Evolutionary conservation across 768 basidiomycete genomes (phyloP).

Genomic region (Cystofilobasidium ferigula): DNA sequence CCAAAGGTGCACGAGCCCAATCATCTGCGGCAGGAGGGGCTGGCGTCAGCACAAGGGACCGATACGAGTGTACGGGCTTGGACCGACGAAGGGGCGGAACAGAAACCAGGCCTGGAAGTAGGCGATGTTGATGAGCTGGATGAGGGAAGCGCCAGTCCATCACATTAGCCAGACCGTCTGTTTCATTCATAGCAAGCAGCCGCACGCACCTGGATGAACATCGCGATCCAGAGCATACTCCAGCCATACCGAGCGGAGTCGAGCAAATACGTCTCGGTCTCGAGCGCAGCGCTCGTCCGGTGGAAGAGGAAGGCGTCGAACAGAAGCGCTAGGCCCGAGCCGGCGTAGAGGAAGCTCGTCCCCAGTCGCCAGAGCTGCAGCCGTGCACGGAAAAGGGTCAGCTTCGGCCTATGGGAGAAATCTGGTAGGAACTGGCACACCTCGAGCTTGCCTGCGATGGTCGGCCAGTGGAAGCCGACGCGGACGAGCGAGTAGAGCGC

Average conservation of each 20-base stretch:
- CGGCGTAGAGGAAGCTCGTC: conserved; percentile 19
- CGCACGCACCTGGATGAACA: conserved; percentile 7
- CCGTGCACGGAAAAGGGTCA: background rate
- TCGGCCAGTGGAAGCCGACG: background rate
- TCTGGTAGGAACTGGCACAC: background rate
- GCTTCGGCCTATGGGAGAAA: conserved; percentile 16
- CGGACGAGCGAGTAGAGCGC: conserved; percentile 1
- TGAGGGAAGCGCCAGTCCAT: background rate
- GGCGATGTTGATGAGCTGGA: background rate
- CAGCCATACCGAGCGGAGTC: conserved; percentile 18
- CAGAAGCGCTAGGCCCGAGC: conserved; percentile 14
- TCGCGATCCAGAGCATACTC: conserved; percentile 10
- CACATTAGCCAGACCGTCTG: background rate
- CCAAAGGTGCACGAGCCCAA: conserved; percentile 21
- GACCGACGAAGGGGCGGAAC: conserved; percentile 6
- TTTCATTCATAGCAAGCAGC: background rate
- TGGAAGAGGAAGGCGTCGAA: conserved; percentile 25
- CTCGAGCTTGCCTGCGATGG: conserved; percentile 29
- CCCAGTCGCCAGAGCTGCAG: conserved; percentile 16
- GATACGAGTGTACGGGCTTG: background rate
- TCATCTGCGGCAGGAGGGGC: background rate
- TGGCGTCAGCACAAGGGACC: background rate
- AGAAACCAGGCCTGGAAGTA: conserved; percentile 17
- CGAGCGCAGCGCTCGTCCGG: conserved; percentile 10
- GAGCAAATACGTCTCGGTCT: conserved; percentile 18